These are phyloP conservation scores for Pythium volutum DNA, from an alignment of 352 stramenopile genomes.

Conservation along the genomic window DNA sequence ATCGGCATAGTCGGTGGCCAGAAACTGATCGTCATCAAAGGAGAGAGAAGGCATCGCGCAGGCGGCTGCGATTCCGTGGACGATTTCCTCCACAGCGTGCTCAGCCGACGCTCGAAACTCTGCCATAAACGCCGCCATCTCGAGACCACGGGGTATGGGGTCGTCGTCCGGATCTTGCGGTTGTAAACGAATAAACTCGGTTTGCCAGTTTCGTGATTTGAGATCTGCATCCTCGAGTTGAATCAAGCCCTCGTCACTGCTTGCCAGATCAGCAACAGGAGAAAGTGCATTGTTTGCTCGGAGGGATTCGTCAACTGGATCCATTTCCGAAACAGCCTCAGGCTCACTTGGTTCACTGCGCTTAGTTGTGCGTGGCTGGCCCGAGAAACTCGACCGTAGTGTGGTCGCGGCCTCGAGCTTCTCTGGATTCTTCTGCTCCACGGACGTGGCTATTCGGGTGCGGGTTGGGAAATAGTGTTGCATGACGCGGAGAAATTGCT, in stretches of 20 bases:
- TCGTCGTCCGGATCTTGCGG: neutral
- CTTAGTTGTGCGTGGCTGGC: neutral
- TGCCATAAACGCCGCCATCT: slow-evolving; percentile 30
- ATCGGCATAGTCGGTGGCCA: slow-evolving; percentile 32
- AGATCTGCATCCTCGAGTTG: neutral
- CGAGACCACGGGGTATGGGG: slow-evolving; percentile 20
- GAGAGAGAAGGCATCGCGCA: slow-evolving; percentile 22
- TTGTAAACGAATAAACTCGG: neutral
- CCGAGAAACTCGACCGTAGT: slow-evolving; percentile 13
- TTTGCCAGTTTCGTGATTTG: neutral
- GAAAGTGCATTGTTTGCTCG: neutral
- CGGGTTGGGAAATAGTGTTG: slow-evolving; percentile 36
- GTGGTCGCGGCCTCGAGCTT: slow-evolving; percentile 1
- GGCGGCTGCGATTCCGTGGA: slow-evolving; percentile 32
- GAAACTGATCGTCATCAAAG: slow-evolving; percentile 34
- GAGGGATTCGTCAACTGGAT: slow-evolving; percentile 3
- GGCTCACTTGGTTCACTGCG: slow-evolving; percentile 13
- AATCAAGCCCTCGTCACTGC: neutral
- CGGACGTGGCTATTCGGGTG: neutral
- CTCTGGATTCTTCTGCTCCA: neutral
- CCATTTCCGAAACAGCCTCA: slow-evolving; percentile 12
- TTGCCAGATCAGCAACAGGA: neutral
- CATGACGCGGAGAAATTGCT: slow-evolving; percentile 40
- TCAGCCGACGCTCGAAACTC: slow-evolving; percentile 44
- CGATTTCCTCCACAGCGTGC: slow-evolving; percentile 26